Evolutionary conservation across 2,329 filamentous ascomycete genomes (phyloP).

Genomic region (Penicillium sp.): DNA sequence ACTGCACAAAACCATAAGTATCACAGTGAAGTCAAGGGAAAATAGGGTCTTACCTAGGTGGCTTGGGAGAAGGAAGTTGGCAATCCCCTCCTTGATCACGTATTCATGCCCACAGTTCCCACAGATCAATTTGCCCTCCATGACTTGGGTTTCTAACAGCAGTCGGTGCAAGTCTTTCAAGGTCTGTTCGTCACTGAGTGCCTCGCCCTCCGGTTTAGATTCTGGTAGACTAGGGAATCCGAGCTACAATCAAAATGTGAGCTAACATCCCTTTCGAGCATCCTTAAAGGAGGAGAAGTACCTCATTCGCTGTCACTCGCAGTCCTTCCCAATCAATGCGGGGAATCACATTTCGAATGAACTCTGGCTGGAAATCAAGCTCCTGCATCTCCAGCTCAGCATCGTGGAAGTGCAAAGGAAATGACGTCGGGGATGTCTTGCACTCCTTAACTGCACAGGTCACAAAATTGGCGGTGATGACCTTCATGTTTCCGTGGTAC

Average conservation of each 20-base stretch:
- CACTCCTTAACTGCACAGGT: constrained; percentile 95
- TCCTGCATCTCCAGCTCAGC: constrained; percentile 86
- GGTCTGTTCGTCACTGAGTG: constrained; percentile 66
- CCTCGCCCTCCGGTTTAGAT: constrained; percentile 62
- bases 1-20: constrained; percentile 6
- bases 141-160: constrained; percentile 85
- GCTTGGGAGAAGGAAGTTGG: constrained; percentile 90
- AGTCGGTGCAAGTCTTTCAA: constrained; percentile 77
- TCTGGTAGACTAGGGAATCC: constrained; percentile 74
- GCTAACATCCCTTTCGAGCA: not conserved
- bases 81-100: constrained; percentile 90
- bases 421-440: constrained; percentile 76
- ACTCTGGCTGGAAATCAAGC: constrained; percentile 74
- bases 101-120: constrained; percentile 93
- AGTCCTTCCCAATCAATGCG: constrained; percentile 87
- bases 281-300: constrained; percentile 8
- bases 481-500: constrained; percentile 66
- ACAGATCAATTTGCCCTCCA: constrained; percentile 86
- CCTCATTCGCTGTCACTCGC: constrained; percentile 70
- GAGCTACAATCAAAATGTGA: constrained; percentile 54
- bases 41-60: constrained; percentile 63
- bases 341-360: constrained; percentile 82
- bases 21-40: not conserved
- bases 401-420: constrained; percentile 89
- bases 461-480: constrained; percentile 93